Base-by-base conservation (phyloP, 805 yeast species). In the Saturnispora dispora region DNA sequence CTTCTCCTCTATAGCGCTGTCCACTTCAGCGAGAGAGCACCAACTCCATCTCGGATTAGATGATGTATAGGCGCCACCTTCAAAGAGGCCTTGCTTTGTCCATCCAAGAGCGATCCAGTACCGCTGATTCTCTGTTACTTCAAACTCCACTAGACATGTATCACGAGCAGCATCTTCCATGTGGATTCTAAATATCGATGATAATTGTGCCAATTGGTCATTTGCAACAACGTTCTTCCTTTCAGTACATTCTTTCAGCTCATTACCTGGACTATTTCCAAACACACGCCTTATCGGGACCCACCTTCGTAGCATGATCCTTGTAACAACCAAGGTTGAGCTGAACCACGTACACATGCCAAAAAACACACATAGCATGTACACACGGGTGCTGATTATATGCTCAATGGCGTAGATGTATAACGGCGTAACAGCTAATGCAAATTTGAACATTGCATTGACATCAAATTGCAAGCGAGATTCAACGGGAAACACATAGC, bases 91-190 rank as follows among this genome's bases (percentile, higher is more conserved):
- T 17, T 67, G 64, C 46, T 71, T 69, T 37, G 75, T 63, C 85
- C 85, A 81, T 6, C 85, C 86, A 17, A 80, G 53, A 0, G 82
- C 84, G 3, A 80, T 35, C 83, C 85, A 79, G 45, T 84, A 65
- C 57, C 87, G 68, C 60, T 81, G 81, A 56, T 81, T 76, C 57
- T 81, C 82, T 37, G 75, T 59, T 1, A 81, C 65, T 46, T 72
- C 75, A 54, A 81, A 79, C 49, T 73, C 67, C 1, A 81, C 70
- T 3, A 72, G 66, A 56, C 77, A 79, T 22, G 74, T 74, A 32
- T 72, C 59, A 1, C 48, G 44, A 30, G 53, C 53, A 5, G 49
- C 28, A 23, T 33, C 48, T 9, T 25, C 50, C 22, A 44, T 54
- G 4, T 53, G 51, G 23, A 45, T 50, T n/a, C 6, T 25, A 49